Evolutionary conservation across 768 basidiomycete species (phyloP), one percentile per base, ranked within the genome.

Genomic region (Psilocybe azurescens): DNA sequence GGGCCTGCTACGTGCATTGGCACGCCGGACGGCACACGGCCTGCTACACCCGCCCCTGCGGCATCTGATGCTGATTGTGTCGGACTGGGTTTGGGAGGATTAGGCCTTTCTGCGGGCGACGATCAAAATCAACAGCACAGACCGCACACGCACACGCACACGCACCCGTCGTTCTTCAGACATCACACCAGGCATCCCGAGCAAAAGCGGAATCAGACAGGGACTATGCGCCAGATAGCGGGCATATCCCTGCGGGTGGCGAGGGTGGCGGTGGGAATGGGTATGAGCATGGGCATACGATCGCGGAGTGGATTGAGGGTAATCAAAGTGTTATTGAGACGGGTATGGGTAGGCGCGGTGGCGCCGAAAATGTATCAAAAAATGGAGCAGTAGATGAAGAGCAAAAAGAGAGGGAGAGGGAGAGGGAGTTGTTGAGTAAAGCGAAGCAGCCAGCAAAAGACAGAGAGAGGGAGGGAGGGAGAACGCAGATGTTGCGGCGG

Each of bases 231-330:
- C 70, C 72, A 7, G 71, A 72, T 59, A 69, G 67, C 5, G 70
- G 69, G 36, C n/a, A n/a, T n/a, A n/a, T n/a, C n/a, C 50, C 44
- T 7, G 39, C n/a, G 36, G 49, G 11, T n/a, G 36, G 36, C 36
- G n/a, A n/a, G n/a, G n/a, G n/a, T n/a, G n/a, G n/a, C n/a, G n/a
- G n/a, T n/a, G n/a, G n/a, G n/a, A n/a, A n/a, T n/a, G n/a, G 13
- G 36, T n/a, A n/a, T n/a, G n/a, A n/a, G n/a, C n/a, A n/a, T n/a
- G 41, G 13, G 41, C 5, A 44, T 14, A 44, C 41, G 41, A n/a
- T 39, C 39, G 63, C 36, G 13, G 75, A 76, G 53, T 76, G 75
- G 75, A 61, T 68, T 16, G 72, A 74, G 51, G 70, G 70, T 1
- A 60, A 61, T 59, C 67, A 73, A 39, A 44, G 60, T 50, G 65